phyloP scores from a whole-genome alignment of 202 grass and related monocot genomes.

The Zoysia matrella region DNA sequence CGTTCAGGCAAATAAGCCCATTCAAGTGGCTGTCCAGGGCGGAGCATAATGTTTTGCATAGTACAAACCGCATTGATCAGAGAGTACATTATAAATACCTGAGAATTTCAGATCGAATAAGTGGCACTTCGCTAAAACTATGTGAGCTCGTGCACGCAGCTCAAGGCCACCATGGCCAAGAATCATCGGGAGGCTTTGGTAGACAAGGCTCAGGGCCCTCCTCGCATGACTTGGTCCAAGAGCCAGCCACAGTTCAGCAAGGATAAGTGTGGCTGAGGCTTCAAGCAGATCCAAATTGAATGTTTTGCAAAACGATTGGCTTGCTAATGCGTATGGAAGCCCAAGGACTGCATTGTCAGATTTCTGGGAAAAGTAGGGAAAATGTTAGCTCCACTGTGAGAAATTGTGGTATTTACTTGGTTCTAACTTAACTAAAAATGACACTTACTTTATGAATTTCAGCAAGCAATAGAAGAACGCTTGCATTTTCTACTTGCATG shows the following conservation, averaged over 20 bases:
- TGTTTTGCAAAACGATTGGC: slow-evolving; percentile 88
- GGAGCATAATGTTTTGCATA: neutral
- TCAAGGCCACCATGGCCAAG: slow-evolving; percentile 90
- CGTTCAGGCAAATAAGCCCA: neutral
- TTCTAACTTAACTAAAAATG: slow-evolving; percentile 10
- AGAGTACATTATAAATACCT: slow-evolving; percentile 43
- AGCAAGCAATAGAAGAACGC: slow-evolving; percentile 91
- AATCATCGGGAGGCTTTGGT: slow-evolving; percentile 81
- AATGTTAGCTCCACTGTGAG: slow-evolving; percentile 24
- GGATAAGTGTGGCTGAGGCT: slow-evolving; percentile 79
- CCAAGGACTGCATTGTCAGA: slow-evolving; percentile 80
- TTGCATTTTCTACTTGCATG: slow-evolving; percentile 95
- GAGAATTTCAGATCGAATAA: slow-evolving; percentile 64
- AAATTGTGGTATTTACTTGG: slow-evolving; percentile 13
- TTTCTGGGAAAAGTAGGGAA: slow-evolving; percentile 49
- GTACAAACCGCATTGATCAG: neutral
- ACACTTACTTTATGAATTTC: slow-evolving; percentile 89
- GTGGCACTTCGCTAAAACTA: slow-evolving; percentile 82
- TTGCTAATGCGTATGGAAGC: slow-evolving; percentile 84
- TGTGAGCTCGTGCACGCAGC: slow-evolving; percentile 73
- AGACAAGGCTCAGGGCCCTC: slow-evolving; percentile 69
- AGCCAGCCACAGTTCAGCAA: slow-evolving; percentile 83
- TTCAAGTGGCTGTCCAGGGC: neutral
- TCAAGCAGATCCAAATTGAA: slow-evolving; percentile 95
- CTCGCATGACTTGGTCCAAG: slow-evolving; percentile 81